These are phyloP conservation scores for Candida jianshihensis DNA, from an alignment of 805 yeast species.

Conservation along the genomic window DNA sequence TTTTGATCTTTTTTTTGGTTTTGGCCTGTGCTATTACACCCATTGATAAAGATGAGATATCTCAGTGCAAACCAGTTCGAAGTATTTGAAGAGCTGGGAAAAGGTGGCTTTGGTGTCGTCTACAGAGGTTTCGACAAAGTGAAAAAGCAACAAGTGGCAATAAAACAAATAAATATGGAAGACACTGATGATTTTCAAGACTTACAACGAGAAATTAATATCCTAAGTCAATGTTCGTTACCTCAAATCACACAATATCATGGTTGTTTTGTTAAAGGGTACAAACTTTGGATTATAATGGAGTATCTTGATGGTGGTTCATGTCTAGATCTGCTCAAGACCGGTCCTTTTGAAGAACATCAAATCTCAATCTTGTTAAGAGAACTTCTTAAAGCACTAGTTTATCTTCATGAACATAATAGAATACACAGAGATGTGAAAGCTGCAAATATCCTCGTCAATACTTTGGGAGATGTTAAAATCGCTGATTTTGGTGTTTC, in stretches of 20 bases:
- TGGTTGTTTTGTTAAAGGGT: conserved; percentile 78
- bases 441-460: conserved; percentile 81
- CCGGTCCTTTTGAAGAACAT: conserved; percentile 85
- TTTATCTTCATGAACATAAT: conserved; percentile 66
- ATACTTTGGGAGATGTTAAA: conserved; percentile 68
- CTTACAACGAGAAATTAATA: conserved; percentile 85
- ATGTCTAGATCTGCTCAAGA: conserved; percentile 60
- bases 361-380: conserved; percentile 73
- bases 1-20: too few relatives aligned
- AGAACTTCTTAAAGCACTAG: conserved; percentile 68
- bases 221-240: conserved; percentile 70
- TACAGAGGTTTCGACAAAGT: conserved; percentile 73
- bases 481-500: conserved; percentile 97
- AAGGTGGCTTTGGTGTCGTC: conserved; percentile 95
- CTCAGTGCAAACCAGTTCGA: conserved; percentile 28
- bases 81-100: conserved; percentile 77
- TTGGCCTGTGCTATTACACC: too few relatives aligned
- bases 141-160: conserved; percentile 80
- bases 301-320: conserved; percentile 97
- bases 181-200: conserved; percentile 87
- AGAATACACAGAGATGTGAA: conserved; percentile 90
- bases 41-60: conserved; percentile 21
- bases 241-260: conserved; percentile 86
- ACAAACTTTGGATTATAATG: conserved; percentile 93
- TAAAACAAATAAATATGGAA: conserved; percentile 86